phyloP scores from a whole-genome alignment of 2,329 filamentous ascomycete species.

The Colletotrichum sp. region DNA sequence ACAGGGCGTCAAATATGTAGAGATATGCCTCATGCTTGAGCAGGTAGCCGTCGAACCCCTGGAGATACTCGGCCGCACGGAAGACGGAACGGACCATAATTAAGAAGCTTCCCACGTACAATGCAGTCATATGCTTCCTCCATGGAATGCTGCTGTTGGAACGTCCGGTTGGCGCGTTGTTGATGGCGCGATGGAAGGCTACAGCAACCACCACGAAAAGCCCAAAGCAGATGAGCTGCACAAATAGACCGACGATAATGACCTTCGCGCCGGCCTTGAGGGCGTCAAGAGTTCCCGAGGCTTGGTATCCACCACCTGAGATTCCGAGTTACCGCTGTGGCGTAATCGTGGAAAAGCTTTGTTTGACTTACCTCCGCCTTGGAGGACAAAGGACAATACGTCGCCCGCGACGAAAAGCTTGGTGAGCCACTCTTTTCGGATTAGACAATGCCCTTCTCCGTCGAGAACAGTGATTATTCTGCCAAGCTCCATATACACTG shows the following conservation, averaged over 20 bases:
- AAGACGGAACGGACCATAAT: constrained; percentile 48
- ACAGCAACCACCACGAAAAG: constrained; percentile 55
- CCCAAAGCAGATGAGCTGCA: constrained; percentile 61
- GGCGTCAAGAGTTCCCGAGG: not conserved
- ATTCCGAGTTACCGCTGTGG: not conserved
- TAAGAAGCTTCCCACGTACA: constrained; percentile 32
- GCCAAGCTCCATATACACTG: constrained; percentile 56
- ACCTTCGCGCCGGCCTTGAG: constrained; percentile 45
- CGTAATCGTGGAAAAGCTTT: rapidly evolving
- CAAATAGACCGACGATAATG: constrained; percentile 55
- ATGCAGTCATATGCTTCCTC: constrained; percentile 31
- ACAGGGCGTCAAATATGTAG: constrained; percentile 41
- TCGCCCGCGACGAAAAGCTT: constrained; percentile 61
- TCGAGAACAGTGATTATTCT: constrained; percentile 45
- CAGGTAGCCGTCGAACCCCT: constrained; percentile 36
- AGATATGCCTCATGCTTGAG: constrained; percentile 38
- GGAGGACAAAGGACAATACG: constrained; percentile 55
- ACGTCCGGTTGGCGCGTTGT: constrained; percentile 24
- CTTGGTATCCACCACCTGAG: constrained; percentile 18
- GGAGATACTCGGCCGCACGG: constrained; percentile 46
- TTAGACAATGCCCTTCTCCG: constrained; percentile 34
- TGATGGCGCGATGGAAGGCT: constrained; percentile 46
- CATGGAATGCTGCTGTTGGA: constrained; percentile 29
- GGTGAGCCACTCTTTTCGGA: constrained; percentile 48
- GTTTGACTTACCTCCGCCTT: constrained; percentile 41